Evolutionary conservation across 2,329 filamentous ascomycete species (phyloP).

Genomic region (Pestalotiopsis sp.): DNA sequence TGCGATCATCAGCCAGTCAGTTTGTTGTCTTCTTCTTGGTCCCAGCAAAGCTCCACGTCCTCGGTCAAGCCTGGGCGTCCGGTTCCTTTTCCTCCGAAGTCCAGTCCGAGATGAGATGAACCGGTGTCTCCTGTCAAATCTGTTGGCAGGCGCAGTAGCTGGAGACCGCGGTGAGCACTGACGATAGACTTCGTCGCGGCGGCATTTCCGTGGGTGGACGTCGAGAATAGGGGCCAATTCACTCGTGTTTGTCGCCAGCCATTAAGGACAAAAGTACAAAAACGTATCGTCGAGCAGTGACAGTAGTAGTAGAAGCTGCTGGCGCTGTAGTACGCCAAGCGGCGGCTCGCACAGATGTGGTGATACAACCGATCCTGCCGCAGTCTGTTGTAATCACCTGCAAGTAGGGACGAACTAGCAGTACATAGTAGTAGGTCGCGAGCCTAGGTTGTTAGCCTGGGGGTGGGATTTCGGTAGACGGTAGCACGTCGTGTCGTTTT

Average conservation of each 20-base stretch:
- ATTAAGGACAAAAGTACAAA: neutral
- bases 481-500: neutral
- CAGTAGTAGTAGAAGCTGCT: neutral
- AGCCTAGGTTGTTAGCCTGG: neutral
- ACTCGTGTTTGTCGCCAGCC: no score
- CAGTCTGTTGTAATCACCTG: constrained; percentile 3
- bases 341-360: neutral
- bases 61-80: neutral
- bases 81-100: neutral
- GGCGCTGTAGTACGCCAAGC: neutral
- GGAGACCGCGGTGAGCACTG: neutral
- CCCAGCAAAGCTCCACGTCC: neutral
- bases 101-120: neutral
- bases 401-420: neutral
- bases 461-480: no score
- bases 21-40: neutral
- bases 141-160: neutral
- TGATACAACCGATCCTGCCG: constrained; percentile 9
- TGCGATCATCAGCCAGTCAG: neutral
- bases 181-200: neutral
- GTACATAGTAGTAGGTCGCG: neutral
- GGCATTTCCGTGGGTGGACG: neutral
- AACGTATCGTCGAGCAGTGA: neutral
- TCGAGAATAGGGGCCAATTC: neutral
- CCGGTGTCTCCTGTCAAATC: neutral